Percentiles rank a stretch among this genome's conserved stretches.
These are phyloP conservation scores for Powellomyces hirtus DNA, from an alignment of 192 early-diverging fungal genomes.

Conservation along the genomic window DNA sequence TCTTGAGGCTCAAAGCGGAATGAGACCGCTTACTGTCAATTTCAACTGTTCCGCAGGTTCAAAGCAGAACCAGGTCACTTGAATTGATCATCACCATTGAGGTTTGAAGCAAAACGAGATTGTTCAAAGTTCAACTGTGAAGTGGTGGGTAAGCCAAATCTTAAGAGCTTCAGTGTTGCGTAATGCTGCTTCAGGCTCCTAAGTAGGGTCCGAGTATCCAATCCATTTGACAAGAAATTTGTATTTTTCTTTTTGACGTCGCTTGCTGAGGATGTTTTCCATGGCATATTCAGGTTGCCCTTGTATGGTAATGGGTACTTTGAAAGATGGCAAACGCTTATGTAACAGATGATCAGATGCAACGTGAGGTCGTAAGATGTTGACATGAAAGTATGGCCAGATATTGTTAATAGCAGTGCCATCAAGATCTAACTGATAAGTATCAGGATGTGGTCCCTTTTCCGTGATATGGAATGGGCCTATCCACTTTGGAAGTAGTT, in stretches of 20 bases:
- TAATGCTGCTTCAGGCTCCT: not conserved
- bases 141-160: too few relatives aligned
- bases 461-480: conserved; percentile 9
- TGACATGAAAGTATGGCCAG: conserved; percentile 17
- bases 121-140: too few relatives aligned
- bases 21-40: too few relatives aligned
- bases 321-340: not conserved
- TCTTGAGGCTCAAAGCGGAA: too few relatives aligned
- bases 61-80: too few relatives aligned
- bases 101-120: too few relatives aligned
- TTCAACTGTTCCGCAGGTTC: too few relatives aligned
- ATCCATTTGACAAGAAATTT: not conserved
- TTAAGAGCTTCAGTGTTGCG: not conserved
- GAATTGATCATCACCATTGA: too few relatives aligned
- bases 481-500: not conserved
- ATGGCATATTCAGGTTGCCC: not conserved
- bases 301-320: not conserved
- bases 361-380: not conserved
- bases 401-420: not conserved
- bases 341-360: not conserved
- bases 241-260: not conserved
- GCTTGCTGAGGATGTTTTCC: not conserved
- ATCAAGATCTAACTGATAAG: not conserved
- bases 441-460: not conserved
- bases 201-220: not conserved